phyloP scores from a whole-genome alignment of 768 basidiomycete species.

The Boletus tylopilopsis region DNA sequence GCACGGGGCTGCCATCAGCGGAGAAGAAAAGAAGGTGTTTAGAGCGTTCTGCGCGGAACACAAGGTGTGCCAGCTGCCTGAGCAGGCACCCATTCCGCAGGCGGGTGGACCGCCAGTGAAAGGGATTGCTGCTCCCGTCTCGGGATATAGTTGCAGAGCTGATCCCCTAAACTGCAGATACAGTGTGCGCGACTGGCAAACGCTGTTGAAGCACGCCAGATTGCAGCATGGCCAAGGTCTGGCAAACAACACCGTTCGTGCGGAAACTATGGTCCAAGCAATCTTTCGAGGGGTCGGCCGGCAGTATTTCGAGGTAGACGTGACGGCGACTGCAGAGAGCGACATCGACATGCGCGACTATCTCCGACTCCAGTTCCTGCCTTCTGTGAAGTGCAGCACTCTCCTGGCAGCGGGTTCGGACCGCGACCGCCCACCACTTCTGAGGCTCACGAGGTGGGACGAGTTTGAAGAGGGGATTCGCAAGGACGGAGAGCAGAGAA shows the following conservation, averaged over 20 bases:
- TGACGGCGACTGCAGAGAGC: background rate
- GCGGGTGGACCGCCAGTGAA: background rate
- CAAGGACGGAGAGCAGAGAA: too few species aligned
- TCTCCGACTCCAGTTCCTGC: background rate
- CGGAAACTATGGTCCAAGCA: background rate
- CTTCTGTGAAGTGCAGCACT: background rate
- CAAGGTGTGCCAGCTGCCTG: background rate
- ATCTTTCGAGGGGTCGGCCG: background rate
- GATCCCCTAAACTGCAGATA: slow-evolving; percentile 2
- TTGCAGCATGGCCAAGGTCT: background rate
- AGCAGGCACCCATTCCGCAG: background rate
- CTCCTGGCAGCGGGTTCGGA: background rate
- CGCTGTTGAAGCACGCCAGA: background rate
- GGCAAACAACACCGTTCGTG: background rate
- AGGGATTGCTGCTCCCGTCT: background rate
- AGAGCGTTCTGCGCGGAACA: background rate
- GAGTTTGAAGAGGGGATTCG: too few species aligned
- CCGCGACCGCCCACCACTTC: too few species aligned
- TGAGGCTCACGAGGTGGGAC: too few species aligned
- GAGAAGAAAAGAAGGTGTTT: background rate
- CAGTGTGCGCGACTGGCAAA: slow-evolving; percentile 1
- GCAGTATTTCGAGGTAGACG: slow-evolving; percentile 1
- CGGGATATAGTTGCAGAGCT: slow-evolving; percentile 3
- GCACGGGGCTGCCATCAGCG: background rate
- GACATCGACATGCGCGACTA: background rate